phyloP scores from a whole-genome alignment of 2,329 filamentous ascomycete species.

The Neoascochyta sp. region DNA sequence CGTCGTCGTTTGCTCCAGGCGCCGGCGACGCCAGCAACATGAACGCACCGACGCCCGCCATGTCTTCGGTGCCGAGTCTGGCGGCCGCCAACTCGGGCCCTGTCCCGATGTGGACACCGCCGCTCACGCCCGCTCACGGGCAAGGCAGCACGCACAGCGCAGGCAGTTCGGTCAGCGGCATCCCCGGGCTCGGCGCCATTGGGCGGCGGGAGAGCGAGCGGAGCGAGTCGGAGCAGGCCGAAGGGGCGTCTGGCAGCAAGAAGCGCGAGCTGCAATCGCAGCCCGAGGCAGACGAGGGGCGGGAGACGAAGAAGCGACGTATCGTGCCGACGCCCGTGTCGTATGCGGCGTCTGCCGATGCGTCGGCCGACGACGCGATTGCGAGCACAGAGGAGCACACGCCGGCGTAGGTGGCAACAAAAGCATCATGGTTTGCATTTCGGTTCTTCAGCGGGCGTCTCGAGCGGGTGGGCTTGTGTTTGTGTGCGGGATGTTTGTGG shows the following conservation, averaged over 20 bases:
- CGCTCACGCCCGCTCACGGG: slow-evolving; percentile 68
- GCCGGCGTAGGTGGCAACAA: slow-evolving; percentile 5
- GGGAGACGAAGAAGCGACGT: slow-evolving; percentile 44
- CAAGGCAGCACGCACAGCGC: slow-evolving; percentile 50
- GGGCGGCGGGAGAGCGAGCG: slow-evolving; percentile 32
- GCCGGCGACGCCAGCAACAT: slow-evolving; percentile 43
- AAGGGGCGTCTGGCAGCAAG: slow-evolving; percentile 21
- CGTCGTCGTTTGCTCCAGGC: slow-evolving; percentile 47
- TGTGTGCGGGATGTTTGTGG: no score
- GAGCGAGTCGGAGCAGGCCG: slow-evolving; percentile 37
- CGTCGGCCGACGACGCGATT: slow-evolving; percentile 25
- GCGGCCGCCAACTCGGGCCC: slow-evolving; percentile 66
- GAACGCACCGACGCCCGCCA: slow-evolving; percentile 74
- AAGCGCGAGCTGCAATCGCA: slow-evolving; percentile 39
- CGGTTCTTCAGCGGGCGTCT: no score
- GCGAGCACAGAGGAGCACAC: slow-evolving; percentile 32
- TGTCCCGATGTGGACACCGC: slow-evolving; percentile 79
- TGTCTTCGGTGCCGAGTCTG: slow-evolving; percentile 72
- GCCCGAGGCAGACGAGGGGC: slow-evolving; percentile 33
- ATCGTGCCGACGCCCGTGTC: slow-evolving; percentile 46
- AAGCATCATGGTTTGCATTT: no score
- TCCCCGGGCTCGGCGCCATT: slow-evolving; percentile 36
- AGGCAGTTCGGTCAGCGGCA: slow-evolving; percentile 51
- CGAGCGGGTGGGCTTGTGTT: slow-evolving; percentile 4
- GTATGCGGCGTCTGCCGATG: slow-evolving; percentile 19